phyloP scores from a whole-genome alignment of 1,284 basidiomycete species.

The Neolentinus lepideus region DNA sequence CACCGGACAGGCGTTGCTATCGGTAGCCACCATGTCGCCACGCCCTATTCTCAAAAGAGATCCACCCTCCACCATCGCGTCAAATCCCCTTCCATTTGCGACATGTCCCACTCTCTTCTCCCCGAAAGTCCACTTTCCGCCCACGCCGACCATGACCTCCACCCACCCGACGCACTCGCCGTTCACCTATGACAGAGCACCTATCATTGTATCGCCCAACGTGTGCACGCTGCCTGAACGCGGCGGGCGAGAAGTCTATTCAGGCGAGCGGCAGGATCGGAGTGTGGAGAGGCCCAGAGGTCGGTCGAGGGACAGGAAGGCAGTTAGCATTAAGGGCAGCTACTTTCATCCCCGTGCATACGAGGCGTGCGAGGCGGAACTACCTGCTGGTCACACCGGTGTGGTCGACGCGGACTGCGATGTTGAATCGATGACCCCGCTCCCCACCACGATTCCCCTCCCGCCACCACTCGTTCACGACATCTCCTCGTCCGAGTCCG shows the following conservation, averaged over 20 bases:
- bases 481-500: constrained; percentile 34
- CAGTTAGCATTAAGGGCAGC: constrained; percentile 27
- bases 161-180: constrained; percentile 57
- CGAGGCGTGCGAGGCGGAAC: constrained; percentile 33
- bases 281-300: constrained; percentile 3
- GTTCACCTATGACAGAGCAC: constrained; percentile 61
- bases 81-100: constrained; percentile 34
- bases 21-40: constrained; percentile 14
- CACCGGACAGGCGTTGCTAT: not conserved
- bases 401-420: not conserved
- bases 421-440: constrained; percentile 5
- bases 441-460: constrained; percentile 5
- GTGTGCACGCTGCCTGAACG: constrained; percentile 56
- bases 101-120: constrained; percentile 31
- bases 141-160: constrained; percentile 55
- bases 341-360: constrained; percentile 49
- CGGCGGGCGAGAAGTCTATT: constrained; percentile 32
- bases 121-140: constrained; percentile 71
- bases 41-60: constrained; percentile 26
- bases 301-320: not conserved
- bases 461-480: constrained; percentile 29
- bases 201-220: constrained; percentile 59
- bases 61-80: constrained; percentile 16
- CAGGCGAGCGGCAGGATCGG: not conserved
- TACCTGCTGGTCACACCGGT: constrained; percentile 2